phyloP scores from a whole-genome alignment of 228 moss, liverwort and hornwort genomes.

The Sphagnum magellanicum region DNA sequence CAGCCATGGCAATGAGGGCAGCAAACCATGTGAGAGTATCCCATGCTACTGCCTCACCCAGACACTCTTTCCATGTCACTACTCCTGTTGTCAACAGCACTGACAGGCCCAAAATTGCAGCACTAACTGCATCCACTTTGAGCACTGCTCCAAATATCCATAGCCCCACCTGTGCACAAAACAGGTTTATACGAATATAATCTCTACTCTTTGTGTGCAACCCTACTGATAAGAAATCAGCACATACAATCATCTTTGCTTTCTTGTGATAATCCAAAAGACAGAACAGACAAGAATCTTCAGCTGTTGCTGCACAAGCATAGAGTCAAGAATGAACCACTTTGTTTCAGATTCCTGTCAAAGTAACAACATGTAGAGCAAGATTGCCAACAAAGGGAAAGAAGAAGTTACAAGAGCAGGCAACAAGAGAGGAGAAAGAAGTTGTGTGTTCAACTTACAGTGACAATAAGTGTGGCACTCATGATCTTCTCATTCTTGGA shows the following conservation, averaged over 20 bases:
- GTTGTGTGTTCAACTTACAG: conserved; percentile 10
- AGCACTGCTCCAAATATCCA: conserved; percentile 46
- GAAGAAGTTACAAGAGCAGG: no score
- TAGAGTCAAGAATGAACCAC: no score
- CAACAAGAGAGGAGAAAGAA: neutral
- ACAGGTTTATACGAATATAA: neutral
- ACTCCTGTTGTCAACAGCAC: conserved; percentile 42
- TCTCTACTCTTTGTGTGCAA: no score
- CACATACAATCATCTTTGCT: no score
- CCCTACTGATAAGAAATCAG: no score
- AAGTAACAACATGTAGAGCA: no score
- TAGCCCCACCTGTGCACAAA: conserved; percentile 32
- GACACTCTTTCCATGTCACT: conserved; percentile 55
- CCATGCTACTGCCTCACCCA: conserved; percentile 54
- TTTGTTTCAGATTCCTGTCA: no score
- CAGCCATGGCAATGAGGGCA: conserved; percentile 47
- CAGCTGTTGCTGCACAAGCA: no score
- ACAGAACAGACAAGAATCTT: no score
- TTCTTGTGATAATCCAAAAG: no score
- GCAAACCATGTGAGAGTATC: conserved; percentile 61
- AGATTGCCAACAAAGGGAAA: no score
- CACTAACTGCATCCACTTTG: conserved; percentile 45
- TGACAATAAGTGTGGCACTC: conserved; percentile 40
- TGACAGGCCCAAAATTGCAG: conserved; percentile 49
- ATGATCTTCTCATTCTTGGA: conserved; percentile 36